Evolutionary conservation across 108 stramenopile species (phyloP).

Genomic region (Aureococcus anophagefferens): DNA sequence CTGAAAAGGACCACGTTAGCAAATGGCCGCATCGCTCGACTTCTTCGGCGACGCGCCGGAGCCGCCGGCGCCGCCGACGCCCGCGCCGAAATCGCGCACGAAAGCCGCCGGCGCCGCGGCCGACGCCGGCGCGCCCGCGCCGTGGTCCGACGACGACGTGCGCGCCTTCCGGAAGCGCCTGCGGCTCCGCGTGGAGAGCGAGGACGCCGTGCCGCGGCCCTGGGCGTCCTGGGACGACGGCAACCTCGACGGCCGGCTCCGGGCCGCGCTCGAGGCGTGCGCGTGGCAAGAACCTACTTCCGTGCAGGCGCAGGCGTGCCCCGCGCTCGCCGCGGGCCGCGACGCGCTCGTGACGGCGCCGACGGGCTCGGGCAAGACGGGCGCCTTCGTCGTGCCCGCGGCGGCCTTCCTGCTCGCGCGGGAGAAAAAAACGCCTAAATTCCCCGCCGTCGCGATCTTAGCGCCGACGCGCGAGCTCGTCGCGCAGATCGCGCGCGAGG

Average conservation of each 20-base stretch:
- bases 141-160: too few species aligned
- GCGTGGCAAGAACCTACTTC: neutral
- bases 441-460: slow-evolving; percentile 42
- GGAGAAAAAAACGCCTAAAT: too few species aligned
- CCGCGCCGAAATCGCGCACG: too few species aligned
- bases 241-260: slow-evolving; percentile 8
- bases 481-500: slow-evolving; percentile 52
- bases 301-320: slow-evolving; percentile 26
- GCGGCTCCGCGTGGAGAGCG: slow-evolving; percentile 32
- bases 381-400: slow-evolving; percentile 76
- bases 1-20: too few species aligned
- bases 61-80: too few species aligned
- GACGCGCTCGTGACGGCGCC: slow-evolving; percentile 78
- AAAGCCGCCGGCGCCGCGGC: too few species aligned
- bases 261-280: slow-evolving; percentile 11
- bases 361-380: slow-evolving; percentile 87
- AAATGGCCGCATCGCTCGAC: too few species aligned
- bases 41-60: too few species aligned
- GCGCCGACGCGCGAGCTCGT: slow-evolving; percentile 88
- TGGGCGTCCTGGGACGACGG: slow-evolving; percentile 22
- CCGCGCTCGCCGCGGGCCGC: slow-evolving; percentile 54
- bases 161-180: slow-evolving; percentile 39
- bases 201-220: slow-evolving; percentile 20
- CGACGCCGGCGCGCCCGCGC: too few species aligned
- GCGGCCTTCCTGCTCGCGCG: slow-evolving; percentile 50